Percentiles rank a stretch among this genome's conserved stretches.
phyloP scores from a whole-genome alignment of 148 eudicot genomes.

The Bassia scoparia region DNA sequence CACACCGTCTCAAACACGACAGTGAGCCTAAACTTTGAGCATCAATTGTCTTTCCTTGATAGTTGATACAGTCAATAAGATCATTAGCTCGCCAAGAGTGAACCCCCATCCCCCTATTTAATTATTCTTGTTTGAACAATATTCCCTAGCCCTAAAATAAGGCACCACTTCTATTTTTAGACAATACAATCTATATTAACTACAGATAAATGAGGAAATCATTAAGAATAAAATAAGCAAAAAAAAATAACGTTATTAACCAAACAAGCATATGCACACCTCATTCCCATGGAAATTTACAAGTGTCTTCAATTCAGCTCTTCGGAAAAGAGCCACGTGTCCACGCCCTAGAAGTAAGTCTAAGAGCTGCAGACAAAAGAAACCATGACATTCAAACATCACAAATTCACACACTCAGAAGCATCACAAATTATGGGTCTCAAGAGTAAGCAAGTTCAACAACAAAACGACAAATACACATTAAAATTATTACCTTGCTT shows the following conservation, averaged over 20 bases:
- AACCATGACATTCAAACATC: conserved; percentile 17
- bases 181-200: not conserved
- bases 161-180: not conserved
- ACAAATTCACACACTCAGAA: not conserved
- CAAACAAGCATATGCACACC: conserved; percentile 27
- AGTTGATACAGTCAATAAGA: not conserved
- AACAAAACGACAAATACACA: not conserved
- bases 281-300: conserved; percentile 63
- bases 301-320: conserved; percentile 64
- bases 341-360: conserved; percentile 56
- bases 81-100: not conserved
- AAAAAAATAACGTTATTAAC: not conserved
- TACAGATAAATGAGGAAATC: not conserved
- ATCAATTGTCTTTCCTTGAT: not conserved
- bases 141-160: not conserved
- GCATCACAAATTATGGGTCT: not conserved
- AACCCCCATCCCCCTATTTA: not conserved
- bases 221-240: not conserved
- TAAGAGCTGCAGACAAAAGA: conserved; percentile 47
- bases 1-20: not conserved
- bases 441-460: not conserved
- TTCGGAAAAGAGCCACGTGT: conserved; percentile 56
- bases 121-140: not conserved
- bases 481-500: conserved; percentile 67
- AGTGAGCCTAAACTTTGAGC: not conserved